These are phyloP conservation scores for Nakaseomyces delphensis DNA, from an alignment of 1,139 yeast genomes.

Conservation along the genomic window DNA sequence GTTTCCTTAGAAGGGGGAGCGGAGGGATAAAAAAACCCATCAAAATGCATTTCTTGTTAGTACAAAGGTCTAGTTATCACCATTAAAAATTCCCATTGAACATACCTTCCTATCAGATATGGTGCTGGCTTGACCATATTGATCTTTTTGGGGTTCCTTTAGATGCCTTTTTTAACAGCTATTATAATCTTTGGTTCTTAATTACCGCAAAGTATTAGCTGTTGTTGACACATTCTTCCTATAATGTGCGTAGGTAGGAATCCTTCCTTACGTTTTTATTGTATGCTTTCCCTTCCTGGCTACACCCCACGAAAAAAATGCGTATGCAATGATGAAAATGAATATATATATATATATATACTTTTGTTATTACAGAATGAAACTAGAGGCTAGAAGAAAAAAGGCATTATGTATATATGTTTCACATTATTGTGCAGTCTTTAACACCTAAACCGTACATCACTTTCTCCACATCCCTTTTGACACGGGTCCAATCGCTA, in stretches of 20 bases:
- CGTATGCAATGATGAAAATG: constrained; percentile 3
- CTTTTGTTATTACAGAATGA: neutral
- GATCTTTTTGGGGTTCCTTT: too few relatives aligned
- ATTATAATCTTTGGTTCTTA: too few relatives aligned
- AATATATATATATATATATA: neutral
- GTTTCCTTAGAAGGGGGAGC: neutral
- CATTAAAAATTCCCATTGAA: neutral
- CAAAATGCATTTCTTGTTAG: neutral
- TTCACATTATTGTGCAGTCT: constrained; percentile 42
- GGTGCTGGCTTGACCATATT: constrained; percentile 6
- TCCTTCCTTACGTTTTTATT: too few relatives aligned
- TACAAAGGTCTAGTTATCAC: too few relatives aligned
- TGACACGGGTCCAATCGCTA: constrained; percentile 74
- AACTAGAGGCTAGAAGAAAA: neutral
- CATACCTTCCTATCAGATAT: constrained; percentile 7
- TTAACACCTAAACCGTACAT: constrained; percentile 79
- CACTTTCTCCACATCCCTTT: constrained; percentile 80
- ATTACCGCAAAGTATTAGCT: too few relatives aligned
- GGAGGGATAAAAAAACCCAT: neutral
- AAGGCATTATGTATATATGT: neutral
- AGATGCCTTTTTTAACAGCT: too few relatives aligned
- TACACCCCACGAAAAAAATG: neutral
- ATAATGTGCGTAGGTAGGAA: too few relatives aligned
- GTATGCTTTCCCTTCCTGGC: too few relatives aligned
- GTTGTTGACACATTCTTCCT: too few relatives aligned